Base-by-base conservation (phyloP, 2,329 filamentous ascomycete species). In the Colletotrichum graminicola region DNA sequence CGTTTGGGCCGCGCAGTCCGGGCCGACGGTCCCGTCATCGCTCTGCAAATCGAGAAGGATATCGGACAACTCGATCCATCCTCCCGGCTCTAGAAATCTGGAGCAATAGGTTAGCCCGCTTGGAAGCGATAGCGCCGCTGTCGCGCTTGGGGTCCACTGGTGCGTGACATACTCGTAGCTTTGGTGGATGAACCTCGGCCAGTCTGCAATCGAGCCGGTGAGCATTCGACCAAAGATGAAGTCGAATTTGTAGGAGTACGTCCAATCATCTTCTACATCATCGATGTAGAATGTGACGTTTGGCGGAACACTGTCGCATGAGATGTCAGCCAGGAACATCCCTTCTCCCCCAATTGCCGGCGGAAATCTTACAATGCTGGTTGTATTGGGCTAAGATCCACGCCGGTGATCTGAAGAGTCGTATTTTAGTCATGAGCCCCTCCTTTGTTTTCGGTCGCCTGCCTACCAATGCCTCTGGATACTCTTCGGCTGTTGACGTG, bases 261-360 rank as follows among this genome's bases (percentile, higher is more conserved):
- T 79, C 83, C 83, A 85, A n/a, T 79, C 76, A 23, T 80, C 78
- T 52, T 83, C 81, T 11, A 81, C 72, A 69, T 85, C 82, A 66
- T 85, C 83, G 54, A 85, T 77, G 39, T 84, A 82, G 73, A 88
- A 88, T 11, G 78, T 76, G 4, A 86, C 80, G 63, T 89, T 88
- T 0, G 84, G 80, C 2, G 86, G 85, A 3, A 86, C 83, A 75
- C 82, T 82, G 32, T 7, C 11, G 34, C 21, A n/a, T 4, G 5
- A n/a, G n/a, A 5, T 23, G 29, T 74, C 43, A 41, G 73, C 32
- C 18, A 32, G 6, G n/a, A 29, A 43, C 23, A 29, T 1, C 36
- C 2, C 21, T n/a, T 21, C 41, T 10, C 34, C 34, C 34, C 10
- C 4, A 2, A 7, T n/a, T 41, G 45, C 18, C 12, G 45, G 16